These are phyloP conservation scores for Pleurotus salmoneostramineus DNA, from an alignment of 768 basidiomycete species.

Conservation along the genomic window DNA sequence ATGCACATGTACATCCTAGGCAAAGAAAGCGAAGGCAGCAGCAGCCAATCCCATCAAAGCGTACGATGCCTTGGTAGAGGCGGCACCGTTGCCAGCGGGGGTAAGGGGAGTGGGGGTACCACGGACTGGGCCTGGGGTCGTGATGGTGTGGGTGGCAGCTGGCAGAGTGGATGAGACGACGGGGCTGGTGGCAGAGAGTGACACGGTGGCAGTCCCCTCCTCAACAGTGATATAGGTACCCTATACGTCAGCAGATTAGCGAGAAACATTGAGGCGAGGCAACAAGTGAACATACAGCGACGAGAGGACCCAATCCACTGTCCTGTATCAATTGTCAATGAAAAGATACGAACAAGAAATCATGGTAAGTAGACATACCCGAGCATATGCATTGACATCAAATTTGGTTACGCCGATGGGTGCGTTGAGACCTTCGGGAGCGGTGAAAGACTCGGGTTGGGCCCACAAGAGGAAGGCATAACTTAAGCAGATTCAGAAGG, in stretches of 20 bases:
- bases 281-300: slow-evolving; percentile 42
- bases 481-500: slow-evolving; percentile 27
- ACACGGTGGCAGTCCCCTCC: slow-evolving; percentile 53
- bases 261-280: not conserved
- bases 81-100: not conserved
- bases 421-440: slow-evolving; percentile 53
- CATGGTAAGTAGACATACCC: slow-evolving; percentile 21
- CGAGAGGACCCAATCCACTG: slow-evolving; percentile 52
- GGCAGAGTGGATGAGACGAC: slow-evolving; percentile 61
- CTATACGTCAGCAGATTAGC: slow-evolving; percentile 25
- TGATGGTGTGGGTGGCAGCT: not conserved
- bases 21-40: not conserved
- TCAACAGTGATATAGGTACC: slow-evolving; percentile 73
- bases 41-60: not conserved
- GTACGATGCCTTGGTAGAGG: not conserved
- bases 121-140: not conserved
- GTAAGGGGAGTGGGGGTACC: not conserved
- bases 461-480: slow-evolving; percentile 65
- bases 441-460: slow-evolving; percentile 59
- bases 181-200: slow-evolving; percentile 55
- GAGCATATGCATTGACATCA: slow-evolving; percentile 54
- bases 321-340: slow-evolving; percentile 25
- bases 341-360: no score
- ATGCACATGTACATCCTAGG: not conserved
- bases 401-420: slow-evolving; percentile 51